phyloP scores from a whole-genome alignment of 2,329 filamentous ascomycete genomes.

The Neonectria ditissima region DNA sequence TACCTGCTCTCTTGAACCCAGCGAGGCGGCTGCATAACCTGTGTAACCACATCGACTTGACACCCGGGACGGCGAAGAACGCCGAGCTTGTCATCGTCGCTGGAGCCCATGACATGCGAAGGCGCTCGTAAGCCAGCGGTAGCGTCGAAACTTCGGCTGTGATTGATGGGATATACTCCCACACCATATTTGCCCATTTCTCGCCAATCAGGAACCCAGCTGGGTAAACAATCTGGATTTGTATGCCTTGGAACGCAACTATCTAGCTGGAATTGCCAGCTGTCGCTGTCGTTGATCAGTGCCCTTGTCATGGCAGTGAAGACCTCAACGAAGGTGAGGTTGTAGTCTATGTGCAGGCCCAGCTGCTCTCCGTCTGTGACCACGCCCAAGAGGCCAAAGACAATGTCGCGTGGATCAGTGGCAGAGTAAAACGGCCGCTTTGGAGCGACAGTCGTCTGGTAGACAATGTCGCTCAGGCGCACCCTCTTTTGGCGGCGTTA shows the following conservation, averaged over 20 bases:
- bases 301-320: background rate
- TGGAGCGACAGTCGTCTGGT: background rate
- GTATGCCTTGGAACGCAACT: background rate
- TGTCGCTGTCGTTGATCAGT: background rate
- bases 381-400: background rate
- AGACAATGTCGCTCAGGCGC: background rate
- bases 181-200: background rate
- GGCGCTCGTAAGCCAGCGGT: background rate
- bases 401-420: background rate
- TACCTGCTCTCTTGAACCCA: background rate
- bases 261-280: too few species aligned
- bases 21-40: background rate
- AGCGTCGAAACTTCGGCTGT: background rate
- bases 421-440: background rate
- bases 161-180: background rate
- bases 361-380: background rate
- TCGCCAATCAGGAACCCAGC: conserved; percentile 5
- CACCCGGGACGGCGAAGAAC: background rate
- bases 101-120: background rate
- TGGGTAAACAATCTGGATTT: background rate
- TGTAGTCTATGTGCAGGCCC: background rate
- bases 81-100: background rate
- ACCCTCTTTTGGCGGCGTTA: background rate
- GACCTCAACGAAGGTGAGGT: background rate
- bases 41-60: background rate